Base-by-base conservation (phyloP, 129 eudicot species). In the Erigeron canadensis region DNA sequence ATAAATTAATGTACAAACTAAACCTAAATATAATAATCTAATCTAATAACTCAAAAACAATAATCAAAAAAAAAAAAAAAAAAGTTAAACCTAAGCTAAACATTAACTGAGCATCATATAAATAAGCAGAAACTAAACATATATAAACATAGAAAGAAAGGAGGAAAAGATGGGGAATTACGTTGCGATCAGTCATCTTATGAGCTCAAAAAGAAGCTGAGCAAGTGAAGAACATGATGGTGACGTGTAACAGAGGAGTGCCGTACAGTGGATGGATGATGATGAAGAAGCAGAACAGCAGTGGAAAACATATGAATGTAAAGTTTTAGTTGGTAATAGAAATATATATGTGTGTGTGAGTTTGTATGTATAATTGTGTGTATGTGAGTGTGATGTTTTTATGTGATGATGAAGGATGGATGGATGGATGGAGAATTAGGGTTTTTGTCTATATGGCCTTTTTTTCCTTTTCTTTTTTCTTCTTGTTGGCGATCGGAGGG, bases 151-250 rank as follows among this genome's bases (percentile, higher is more conserved):
- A 72, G 15, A 12, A 58, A 28, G 5, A 50, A 9, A 44, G 53
- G 16, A 28, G 62, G 16, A 2, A 50, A 23, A 17, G 37, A n/a
- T n/a, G n/a, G 45, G 54, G 54, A 42, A 17, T 72, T 65, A 83
- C 85, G 81, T 80, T 80, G 60, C 68, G 86, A 55, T 85, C 86
- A 81, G 89, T 81, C 89, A 85, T 85, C 72, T 75, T 76, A 81
- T 60, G 76, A 62, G 77, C 71, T 85, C 89, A 85, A 71, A 28
- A 61, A 75, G 71, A 82, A 81, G 86, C 63, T 59, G 85, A 45
- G 54, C 60, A 71, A 67, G 77, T 77, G 54, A 69, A 39, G 43
- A 51, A 65, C 85, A 84, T 80, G 68, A 50, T 51, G 40, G 4
- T 8, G 34, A 28, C 34, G 54, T 6, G 70, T 43, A 53, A 69